Conservation (phyloP, 176 grass and related monocot genomes). For the Eleusine indica region DNA sequence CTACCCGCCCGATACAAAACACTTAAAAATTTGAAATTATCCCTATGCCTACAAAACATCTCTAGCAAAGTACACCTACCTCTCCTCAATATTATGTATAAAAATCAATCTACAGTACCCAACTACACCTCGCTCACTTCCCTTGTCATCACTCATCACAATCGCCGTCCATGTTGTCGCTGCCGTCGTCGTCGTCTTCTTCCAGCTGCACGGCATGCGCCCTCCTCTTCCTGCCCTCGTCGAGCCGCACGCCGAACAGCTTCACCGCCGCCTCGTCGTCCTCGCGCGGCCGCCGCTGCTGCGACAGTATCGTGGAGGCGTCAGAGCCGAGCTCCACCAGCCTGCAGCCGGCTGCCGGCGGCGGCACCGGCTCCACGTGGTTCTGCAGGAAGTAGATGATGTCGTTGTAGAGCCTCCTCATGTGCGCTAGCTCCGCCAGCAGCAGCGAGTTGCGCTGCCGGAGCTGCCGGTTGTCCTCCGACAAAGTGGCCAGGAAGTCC, state of each 20-base stretch:
- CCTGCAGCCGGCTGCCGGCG: slow-evolving; percentile 18
- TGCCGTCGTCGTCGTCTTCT: not conserved
- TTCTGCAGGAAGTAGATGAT: slow-evolving; percentile 83
- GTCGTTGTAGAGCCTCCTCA: slow-evolving; percentile 82
- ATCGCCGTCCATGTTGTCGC: not conserved
- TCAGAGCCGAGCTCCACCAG: slow-evolving; percentile 43
- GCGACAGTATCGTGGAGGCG: not conserved
- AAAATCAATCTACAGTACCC: slow-evolving; percentile 4
- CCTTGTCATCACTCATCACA: slow-evolving; percentile 27
- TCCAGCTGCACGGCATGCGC: slow-evolving; percentile 27
- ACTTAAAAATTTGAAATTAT: not conserved
- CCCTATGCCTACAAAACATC: not conserved
- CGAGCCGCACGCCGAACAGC: slow-evolving; percentile 71
- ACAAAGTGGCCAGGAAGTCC: slow-evolving; percentile 56
- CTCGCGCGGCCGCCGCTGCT: not conserved
- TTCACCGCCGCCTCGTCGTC: slow-evolving; percentile 39
- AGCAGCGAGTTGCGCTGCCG: slow-evolving; percentile 75
- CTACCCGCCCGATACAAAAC: not conserved
- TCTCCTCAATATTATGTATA: not conserved
- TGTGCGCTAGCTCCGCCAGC: slow-evolving; percentile 66
- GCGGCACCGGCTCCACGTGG: slow-evolving; percentile 49
- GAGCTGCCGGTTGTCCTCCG: slow-evolving; percentile 76
- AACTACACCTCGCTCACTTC: slow-evolving; percentile 33
- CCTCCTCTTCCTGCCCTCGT: slow-evolving; percentile 57
- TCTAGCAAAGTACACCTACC: not conserved